phyloP scores from a whole-genome alignment of 1,284 basidiomycete species.

The Ganoderma sinense region DNA sequence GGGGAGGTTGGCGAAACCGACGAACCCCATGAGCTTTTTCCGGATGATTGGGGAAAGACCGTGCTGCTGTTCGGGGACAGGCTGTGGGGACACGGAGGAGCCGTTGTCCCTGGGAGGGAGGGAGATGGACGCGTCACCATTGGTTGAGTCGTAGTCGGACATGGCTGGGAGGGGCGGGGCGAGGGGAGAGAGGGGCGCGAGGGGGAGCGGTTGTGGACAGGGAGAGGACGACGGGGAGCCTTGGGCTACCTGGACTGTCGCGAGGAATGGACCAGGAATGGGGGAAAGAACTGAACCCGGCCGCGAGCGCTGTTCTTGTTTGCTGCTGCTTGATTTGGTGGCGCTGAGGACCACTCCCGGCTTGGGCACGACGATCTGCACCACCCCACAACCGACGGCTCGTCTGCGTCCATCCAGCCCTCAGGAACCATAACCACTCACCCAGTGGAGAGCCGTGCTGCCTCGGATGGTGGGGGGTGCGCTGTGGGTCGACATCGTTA shows the following conservation, averaged over 20 bases:
- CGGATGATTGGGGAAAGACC: slow-evolving; percentile 73
- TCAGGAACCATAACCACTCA: slow-evolving; percentile 21
- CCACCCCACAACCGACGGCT: slow-evolving; percentile 8
- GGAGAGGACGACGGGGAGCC: slow-evolving; percentile 29
- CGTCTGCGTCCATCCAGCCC: slow-evolving; percentile 2
- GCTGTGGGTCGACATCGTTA: slow-evolving; percentile 29
- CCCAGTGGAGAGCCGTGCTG: slow-evolving; percentile 29
- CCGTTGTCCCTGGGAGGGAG: slow-evolving; percentile 56
- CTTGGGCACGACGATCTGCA: slow-evolving; percentile 39
- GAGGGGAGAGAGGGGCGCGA: slow-evolving; percentile 28
- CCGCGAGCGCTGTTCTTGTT: slow-evolving; percentile 42
- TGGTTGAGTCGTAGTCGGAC: slow-evolving; percentile 75
- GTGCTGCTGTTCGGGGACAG: slow-evolving; percentile 43
- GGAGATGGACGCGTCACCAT: slow-evolving; percentile 60
- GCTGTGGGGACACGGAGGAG: slow-evolving; percentile 63
- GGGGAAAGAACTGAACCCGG: slow-evolving; percentile 60
- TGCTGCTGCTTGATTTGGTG: slow-evolving; percentile 38
- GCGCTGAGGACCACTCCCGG: slow-evolving; percentile 37
- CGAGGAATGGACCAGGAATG: slow-evolving; percentile 46
- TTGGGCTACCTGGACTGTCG: slow-evolving; percentile 42
- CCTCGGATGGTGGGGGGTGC: slow-evolving; percentile 29
- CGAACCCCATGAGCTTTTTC: slow-evolving; percentile 93
- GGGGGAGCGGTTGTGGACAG: slow-evolving; percentile 35
- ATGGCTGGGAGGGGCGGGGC: slow-evolving; percentile 50
- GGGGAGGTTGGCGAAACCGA: slow-evolving; percentile 91